Percentiles rank a stretch among this genome's conserved stretches.
These are phyloP conservation scores for Articulospora tetracladia DNA, from an alignment of 495 filamentous ascomycete genomes.

Conservation along the genomic window DNA sequence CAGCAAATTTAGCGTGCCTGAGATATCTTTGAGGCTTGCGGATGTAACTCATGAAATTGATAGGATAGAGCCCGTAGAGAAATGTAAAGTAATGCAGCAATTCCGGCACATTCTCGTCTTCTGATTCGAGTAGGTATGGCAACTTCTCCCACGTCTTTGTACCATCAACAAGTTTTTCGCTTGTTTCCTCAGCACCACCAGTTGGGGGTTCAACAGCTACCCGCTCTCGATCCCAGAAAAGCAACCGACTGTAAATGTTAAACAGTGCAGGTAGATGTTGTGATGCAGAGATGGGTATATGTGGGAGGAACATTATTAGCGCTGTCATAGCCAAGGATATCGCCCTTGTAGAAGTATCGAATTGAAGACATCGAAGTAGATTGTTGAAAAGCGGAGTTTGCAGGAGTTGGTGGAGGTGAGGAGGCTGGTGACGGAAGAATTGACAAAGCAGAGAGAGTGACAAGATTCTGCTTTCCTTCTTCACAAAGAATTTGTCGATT, in stretches of 20 bases:
- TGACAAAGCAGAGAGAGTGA: conserved; percentile 55
- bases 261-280: conserved; percentile 62
- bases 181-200: conserved; percentile 16
- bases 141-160: conserved; percentile 54
- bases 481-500: conserved; percentile 56
- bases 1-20: conserved; percentile 55
- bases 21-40: conserved; percentile 69
- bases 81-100: conserved; percentile 74
- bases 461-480: conserved; percentile 52
- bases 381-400: conserved; percentile 63
- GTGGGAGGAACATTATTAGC: conserved; percentile 71
- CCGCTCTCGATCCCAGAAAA: conserved; percentile 65
- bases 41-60: conserved; percentile 74
- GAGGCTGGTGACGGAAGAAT: conserved; percentile 64
- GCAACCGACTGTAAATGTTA: conserved; percentile 67
- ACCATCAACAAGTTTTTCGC: neutral
- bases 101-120: conserved; percentile 61
- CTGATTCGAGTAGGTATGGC: conserved; percentile 49
- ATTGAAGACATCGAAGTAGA: conserved; percentile 63
- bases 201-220: neutral
- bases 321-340: conserved; percentile 62
- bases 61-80: conserved; percentile 74
- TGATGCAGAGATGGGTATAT: conserved; percentile 63
- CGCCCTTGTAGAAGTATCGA: conserved; percentile 66
- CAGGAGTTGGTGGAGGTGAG: conserved; percentile 65